Base-by-base conservation (phyloP, 2,329 filamentous ascomycete species). In the Ceratocystiopsis sp. region DNA sequence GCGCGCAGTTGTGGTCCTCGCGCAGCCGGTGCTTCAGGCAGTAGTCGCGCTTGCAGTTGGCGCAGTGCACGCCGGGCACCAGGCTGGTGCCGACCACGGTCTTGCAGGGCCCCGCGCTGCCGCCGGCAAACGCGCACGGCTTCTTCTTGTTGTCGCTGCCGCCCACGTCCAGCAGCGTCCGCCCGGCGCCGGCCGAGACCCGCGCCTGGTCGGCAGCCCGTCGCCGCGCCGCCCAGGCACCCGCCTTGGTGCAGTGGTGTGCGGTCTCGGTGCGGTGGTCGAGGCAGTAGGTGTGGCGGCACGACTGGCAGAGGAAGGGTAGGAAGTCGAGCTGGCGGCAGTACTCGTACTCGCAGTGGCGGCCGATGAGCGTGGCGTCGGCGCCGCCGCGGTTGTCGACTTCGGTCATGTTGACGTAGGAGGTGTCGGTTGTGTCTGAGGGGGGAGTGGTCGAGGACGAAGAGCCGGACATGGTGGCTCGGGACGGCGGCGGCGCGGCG, bases 241-340 rank as follows among this genome's bases (percentile, higher is more conserved):
- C 76, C 2, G 62, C 65, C 41, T 73, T 66, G 42, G 63, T 53
- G 60, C 76, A 80, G 55, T 76, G 73, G 64, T 98, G 93, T 0
- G 84, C 66, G 17, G 75, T 73, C 65, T 96, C 89, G 54, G 77
- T 80, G 44, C 89, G 83, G 68, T 98, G 91, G 57, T 96, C 89
- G 51, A 93, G 80, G 60, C 93, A 98, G 66, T 78, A 98, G 15
- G 81, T 89, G 46, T 75, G 73, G 50, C 60, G 73, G 64, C 91
- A 98, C 52, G 83, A 91, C 58, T 93, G 84, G 65, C 91, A 98
- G 56, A 78, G 73, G 61, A 96, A 96, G 4, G 91, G 91, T 5
- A 98, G 75, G 61, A 98, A 96, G 63, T 96, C 91, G 47, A 96
- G 82, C 57, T 91, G 83, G 58, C 87, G 81, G 69, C 91, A 98